A percentile compares a stretch with the other conserved stretches of the same genome.
These are phyloP conservation scores for Solanum hybrid DNA, from an alignment of 305 asterid genomes.

Conservation along the genomic window DNA sequence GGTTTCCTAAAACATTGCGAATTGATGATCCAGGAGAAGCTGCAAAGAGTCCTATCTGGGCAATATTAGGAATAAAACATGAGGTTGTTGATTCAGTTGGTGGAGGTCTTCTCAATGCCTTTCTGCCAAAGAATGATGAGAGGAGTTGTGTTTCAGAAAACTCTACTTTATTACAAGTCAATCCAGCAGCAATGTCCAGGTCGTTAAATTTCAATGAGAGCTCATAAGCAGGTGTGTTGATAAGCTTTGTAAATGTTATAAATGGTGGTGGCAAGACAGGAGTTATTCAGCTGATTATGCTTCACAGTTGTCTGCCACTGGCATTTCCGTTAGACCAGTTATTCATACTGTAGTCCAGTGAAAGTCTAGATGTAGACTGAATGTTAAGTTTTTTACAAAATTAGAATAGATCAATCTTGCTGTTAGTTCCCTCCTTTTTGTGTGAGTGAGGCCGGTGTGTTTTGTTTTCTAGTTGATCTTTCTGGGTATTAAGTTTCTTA, in stretches of 20 bases:
- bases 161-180: slow-evolving; percentile 63
- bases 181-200: slow-evolving; percentile 87
- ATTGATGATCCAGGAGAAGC: slow-evolving; percentile 65
- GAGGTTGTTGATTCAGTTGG: slow-evolving; percentile 29
- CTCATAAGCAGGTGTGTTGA: slow-evolving; percentile 20
- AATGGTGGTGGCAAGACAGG: background rate
- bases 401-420: slow-evolving; percentile 8
- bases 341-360: background rate
- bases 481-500: background rate
- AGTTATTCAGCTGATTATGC: background rate
- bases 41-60: slow-evolving; percentile 76
- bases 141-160: slow-evolving; percentile 30
- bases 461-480: slow-evolving; percentile 11
- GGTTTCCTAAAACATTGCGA: slow-evolving; percentile 69
- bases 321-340: background rate
- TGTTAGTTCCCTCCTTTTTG: background rate
- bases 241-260: background rate
- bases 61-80: slow-evolving; percentile 49
- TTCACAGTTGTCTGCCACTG: background rate
- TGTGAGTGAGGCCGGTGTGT: background rate
- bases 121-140: slow-evolving; percentile 32
- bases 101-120: slow-evolving; percentile 41
- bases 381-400: background rate
- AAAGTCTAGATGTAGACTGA: background rate
- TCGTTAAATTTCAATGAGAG: slow-evolving; percentile 67